Evolutionary conservation across 1,139 yeast genomes (phyloP).

Genomic region (Yamadazyma diddensiae): DNA sequence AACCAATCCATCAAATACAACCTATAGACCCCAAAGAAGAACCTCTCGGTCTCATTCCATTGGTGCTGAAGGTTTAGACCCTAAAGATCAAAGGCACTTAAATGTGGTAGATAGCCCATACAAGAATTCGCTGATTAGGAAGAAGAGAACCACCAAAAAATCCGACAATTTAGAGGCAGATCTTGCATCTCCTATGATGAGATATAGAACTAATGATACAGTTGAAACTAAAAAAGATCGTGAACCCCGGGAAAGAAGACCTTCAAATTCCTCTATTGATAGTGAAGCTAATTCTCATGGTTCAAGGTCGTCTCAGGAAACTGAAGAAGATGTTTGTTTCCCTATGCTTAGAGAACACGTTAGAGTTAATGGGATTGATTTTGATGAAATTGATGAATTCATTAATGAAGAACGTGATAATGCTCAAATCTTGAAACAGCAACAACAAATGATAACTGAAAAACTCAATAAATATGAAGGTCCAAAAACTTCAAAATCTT

Average conservation of each 20-base stretch:
- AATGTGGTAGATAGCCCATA: constrained; percentile 8
- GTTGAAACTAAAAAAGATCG: constrained; percentile 9
- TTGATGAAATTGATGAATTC: constrained; percentile 75
- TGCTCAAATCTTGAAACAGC: constrained; percentile 23
- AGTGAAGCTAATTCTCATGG: constrained; percentile 71
- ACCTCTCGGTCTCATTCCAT: constrained; percentile 34
- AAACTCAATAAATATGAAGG: constrained; percentile 8
- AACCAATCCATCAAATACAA: constrained; percentile 12
- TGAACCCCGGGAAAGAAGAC: constrained; percentile 22
- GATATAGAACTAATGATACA: constrained; percentile 34
- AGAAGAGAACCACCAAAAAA: constrained; percentile 17
- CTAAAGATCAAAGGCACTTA: constrained; percentile 17
- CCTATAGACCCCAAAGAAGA: constrained; percentile 13
- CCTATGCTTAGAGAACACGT: constrained; percentile 81
- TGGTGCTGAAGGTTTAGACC: constrained; percentile 17
- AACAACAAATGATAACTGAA: constrained; percentile 31
- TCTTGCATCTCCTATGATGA: constrained; percentile 31
- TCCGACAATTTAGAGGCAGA: constrained; percentile 25
- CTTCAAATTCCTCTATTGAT: constrained; percentile 43
- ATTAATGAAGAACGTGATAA: constrained; percentile 51
- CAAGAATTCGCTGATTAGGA: constrained; percentile 7
- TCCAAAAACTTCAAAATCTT: constrained; percentile 5
- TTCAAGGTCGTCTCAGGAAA: constrained; percentile 72
- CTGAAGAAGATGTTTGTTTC: constrained; percentile 97
- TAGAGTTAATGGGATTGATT: constrained; percentile 71